These are phyloP conservation scores for Glycine tomentella DNA, from an alignment of 306 rosid species.

Conservation along the genomic window DNA sequence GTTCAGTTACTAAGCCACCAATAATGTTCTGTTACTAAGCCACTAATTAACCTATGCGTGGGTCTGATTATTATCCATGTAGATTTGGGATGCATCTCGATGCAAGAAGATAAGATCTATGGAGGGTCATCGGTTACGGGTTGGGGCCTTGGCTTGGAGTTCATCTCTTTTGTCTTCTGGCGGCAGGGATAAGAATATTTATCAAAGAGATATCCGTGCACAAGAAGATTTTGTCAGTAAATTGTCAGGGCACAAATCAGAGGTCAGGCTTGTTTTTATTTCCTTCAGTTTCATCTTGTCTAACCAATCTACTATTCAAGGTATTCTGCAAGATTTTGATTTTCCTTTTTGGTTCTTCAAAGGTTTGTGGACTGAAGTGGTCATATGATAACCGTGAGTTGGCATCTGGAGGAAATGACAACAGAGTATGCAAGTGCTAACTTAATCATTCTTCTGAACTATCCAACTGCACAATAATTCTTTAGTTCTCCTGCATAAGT, in stretches of 20 bases:
- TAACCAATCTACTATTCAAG: slow-evolving; percentile 14
- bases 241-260: slow-evolving; percentile 97
- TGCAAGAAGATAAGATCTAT: slow-evolving; percentile 86
- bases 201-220: slow-evolving; percentile 89
- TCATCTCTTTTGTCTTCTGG: slow-evolving; percentile 92
- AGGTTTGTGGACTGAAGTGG: slow-evolving; percentile 99
- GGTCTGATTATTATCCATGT: slow-evolving; percentile 41
- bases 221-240: slow-evolving; percentile 91
- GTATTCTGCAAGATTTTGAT: slow-evolving; percentile 23
- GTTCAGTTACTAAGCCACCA: slow-evolving; percentile 20
- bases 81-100: slow-evolving; percentile 97
- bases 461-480: slow-evolving; percentile 34
- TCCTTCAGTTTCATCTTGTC: slow-evolving; percentile 44
- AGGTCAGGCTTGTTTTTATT: slow-evolving; percentile 63
- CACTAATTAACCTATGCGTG: slow-evolving; percentile 38
- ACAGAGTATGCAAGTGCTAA: slow-evolving; percentile 69
- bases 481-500: slow-evolving; percentile 42
- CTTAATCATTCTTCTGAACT: slow-evolving; percentile 30
- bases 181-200: slow-evolving; percentile 92
- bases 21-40: slow-evolving; percentile 36
- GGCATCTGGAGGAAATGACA: slow-evolving; percentile 99
- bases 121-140: slow-evolving; percentile 87
- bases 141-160: slow-evolving; percentile 95
- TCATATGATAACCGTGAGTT: slow-evolving; percentile 95
- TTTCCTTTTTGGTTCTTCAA: slow-evolving; percentile 42